Conservation (phyloP, 2,329 filamentous ascomycete genomes). For the Ascocoryne sarcoides region DNA sequence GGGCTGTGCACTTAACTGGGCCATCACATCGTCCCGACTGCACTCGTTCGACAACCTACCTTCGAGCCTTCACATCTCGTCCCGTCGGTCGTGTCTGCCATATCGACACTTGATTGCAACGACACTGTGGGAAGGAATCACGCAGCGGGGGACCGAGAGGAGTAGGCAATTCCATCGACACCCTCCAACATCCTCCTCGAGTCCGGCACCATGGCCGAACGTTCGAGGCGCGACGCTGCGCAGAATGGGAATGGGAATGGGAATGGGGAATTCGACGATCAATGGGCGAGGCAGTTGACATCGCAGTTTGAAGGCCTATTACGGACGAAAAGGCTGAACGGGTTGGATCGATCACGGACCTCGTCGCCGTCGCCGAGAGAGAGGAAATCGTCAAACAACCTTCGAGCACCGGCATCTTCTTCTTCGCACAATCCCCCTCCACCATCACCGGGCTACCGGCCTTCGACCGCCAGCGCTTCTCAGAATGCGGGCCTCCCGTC, state of each 20-base stretch:
- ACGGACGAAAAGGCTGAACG: conserved; percentile 78
- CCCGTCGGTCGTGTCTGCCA: conserved; percentile 7
- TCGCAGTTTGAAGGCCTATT: conserved; percentile 80
- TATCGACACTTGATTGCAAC: conserved; percentile 7
- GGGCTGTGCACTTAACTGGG: neutral
- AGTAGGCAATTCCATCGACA: conserved; percentile 12
- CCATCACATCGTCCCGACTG: conserved; percentile 1
- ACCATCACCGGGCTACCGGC: conserved; percentile 31
- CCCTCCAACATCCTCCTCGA: conserved; percentile 20
- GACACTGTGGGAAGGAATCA: conserved; percentile 8
- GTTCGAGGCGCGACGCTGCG: conserved; percentile 14
- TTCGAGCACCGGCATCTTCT: conserved; percentile 32
- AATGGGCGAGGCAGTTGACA: conserved; percentile 70
- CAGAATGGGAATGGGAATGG: no score
- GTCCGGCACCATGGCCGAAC: conserved; percentile 23
- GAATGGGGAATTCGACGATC: conserved; percentile 46
- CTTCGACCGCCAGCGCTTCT: conserved; percentile 38
- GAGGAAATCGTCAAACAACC: conserved; percentile 40
- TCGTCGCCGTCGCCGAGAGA: conserved; percentile 48
- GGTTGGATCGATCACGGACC: conserved; percentile 57
- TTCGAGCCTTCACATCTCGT: conserved; percentile 3
- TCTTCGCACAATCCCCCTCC: conserved; percentile 14
- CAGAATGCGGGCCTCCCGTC: conserved; percentile 39
- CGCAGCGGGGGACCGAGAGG: conserved; percentile 6
- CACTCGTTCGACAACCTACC: conserved; percentile 9